Percentiles rank a stretch among this genome's conserved stretches.
Conservation (phyloP, 495 filamentous ascomycete species). For the Podospora conica region DNA sequence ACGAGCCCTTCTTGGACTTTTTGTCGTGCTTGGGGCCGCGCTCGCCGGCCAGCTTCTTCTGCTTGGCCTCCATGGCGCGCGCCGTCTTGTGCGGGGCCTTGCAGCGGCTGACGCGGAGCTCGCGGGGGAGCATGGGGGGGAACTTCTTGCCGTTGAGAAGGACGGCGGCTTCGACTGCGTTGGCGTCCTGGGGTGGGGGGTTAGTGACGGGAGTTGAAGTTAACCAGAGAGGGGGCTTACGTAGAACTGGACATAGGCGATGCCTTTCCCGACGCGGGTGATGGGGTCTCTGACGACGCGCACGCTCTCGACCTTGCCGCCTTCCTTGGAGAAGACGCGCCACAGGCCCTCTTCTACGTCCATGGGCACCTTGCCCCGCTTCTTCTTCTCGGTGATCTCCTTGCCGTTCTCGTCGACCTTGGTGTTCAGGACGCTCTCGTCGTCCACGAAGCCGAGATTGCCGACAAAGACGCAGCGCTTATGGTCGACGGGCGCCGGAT, state of each 20-base stretch:
- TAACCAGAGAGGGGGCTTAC: constrained; percentile 29
- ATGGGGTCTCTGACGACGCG: constrained; percentile 84
- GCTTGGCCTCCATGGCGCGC: constrained; percentile 37
- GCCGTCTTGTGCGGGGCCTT: constrained; percentile 68
- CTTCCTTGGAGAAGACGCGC: constrained; percentile 68
- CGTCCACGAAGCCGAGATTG: constrained; percentile 90
- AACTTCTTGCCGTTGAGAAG: constrained; percentile 85
- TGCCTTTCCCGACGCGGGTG: constrained; percentile 91
- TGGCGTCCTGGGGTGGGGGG: constrained; percentile 55
- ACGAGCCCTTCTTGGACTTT: constrained; percentile 28
- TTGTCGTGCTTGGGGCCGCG: constrained; percentile 8
- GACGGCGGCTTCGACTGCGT: constrained; percentile 81
- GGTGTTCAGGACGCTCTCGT: constrained; percentile 58
- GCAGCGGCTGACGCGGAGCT: constrained; percentile 78
- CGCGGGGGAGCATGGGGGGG: constrained; percentile 82
- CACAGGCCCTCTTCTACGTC: constrained; percentile 96
- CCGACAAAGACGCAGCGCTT: constrained; percentile 93
- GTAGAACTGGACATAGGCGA: constrained; percentile 95
- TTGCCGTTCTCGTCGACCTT: constrained; percentile 49
- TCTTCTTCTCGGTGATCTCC: constrained; percentile 50
- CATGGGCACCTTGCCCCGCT: constrained; percentile 61
- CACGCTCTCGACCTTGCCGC: constrained; percentile 84
- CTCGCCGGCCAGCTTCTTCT: not conserved
- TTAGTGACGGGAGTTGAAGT: not conserved
- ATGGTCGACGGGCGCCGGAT: constrained; percentile 75